Base-by-base conservation (phyloP, 2,329 filamentous ascomycete genomes). In the Blumeria graminis region DNA sequence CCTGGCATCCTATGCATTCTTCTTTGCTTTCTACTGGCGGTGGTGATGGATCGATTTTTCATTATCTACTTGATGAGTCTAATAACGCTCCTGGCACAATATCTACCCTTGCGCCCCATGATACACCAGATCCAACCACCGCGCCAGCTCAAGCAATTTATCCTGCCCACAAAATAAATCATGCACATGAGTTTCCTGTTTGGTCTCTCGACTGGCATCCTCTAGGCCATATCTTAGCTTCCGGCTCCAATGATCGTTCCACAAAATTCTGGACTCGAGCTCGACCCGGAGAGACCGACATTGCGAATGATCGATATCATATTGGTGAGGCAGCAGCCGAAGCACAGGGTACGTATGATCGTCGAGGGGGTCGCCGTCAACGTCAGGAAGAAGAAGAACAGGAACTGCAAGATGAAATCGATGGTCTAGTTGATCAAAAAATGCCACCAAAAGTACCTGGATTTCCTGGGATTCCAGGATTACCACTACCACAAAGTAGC, bases 131-230 rank as follows among this genome's bases (percentile, higher is more conserved):
- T 64, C 86, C 87, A 6, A 70, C 78, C 28, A 86, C 84, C 53
- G 83, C 86, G 0, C 82, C 88, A 0, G 81, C 87, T 0, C 90
- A 95, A 68, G 84, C 87, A n/a, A 86, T 98, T 59, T 86, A 86
- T 66, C 92, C 92, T 1, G 87, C 88, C 3, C 90, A 96, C 71
- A 84, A 81, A 64, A 71, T 95, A 35, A 80, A 84, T 7, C 90
- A 82, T 65, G 92, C 92, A 0, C 92, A 98, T 68, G 86, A 94
- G 62, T 93, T 89, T 67, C 87, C 88, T 16, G 92, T 98, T 61
- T 98, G 92, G 92, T 94, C 89, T 16, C 76, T 98, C 54, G 89
- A 95, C 71, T 98, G 92, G 89, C 92, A 98, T 67, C 92, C 92
- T 0, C 75, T 96, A 0, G 92, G 92, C 33, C 92, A 98, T 66